These are phyloP conservation scores for Termitomyces sp. DNA, from an alignment of 768 basidiomycete species.

Conservation along the genomic window DNA sequence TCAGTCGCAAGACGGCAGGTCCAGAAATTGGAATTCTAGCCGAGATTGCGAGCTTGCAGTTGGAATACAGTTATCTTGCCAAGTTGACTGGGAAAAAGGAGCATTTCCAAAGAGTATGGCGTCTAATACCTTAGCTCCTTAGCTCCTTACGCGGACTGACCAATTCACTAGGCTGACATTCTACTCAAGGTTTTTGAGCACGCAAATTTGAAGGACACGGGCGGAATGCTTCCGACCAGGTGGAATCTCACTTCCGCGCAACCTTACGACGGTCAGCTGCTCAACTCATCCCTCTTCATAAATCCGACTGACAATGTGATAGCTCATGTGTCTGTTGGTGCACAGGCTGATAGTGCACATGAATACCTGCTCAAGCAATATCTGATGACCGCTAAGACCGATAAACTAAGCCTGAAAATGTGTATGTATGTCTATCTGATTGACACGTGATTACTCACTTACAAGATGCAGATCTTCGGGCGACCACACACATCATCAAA, in stretches of 20 bases:
- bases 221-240: slow-evolving; percentile 58
- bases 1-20: slow-evolving; percentile 26
- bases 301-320: slow-evolving; percentile 3
- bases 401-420: slow-evolving; percentile 55
- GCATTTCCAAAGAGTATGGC: slow-evolving; percentile 50
- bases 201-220: slow-evolving; percentile 38
- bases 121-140: background rate
- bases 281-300: background rate
- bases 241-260: slow-evolving; percentile 49
- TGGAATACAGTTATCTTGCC: slow-evolving; percentile 83
- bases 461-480: slow-evolving; percentile 45
- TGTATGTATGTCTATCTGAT: slow-evolving; percentile 42
- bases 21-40: slow-evolving; percentile 47
- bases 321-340: slow-evolving; percentile 55
- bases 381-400: slow-evolving; percentile 57
- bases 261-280: slow-evolving; percentile 40
- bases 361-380: slow-evolving; percentile 77
- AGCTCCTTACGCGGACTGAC: background rate
- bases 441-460: background rate
- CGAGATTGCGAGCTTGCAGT: slow-evolving; percentile 75
- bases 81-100: slow-evolving; percentile 67
- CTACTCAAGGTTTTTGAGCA: slow-evolving; percentile 43
- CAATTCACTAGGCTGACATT: slow-evolving; percentile 32
- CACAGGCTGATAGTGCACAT: slow-evolving; percentile 66
- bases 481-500: slow-evolving; percentile 56